phyloP scores from a whole-genome alignment of 1,284 basidiomycete species.

The Mrakiaceae sp. region DNA sequence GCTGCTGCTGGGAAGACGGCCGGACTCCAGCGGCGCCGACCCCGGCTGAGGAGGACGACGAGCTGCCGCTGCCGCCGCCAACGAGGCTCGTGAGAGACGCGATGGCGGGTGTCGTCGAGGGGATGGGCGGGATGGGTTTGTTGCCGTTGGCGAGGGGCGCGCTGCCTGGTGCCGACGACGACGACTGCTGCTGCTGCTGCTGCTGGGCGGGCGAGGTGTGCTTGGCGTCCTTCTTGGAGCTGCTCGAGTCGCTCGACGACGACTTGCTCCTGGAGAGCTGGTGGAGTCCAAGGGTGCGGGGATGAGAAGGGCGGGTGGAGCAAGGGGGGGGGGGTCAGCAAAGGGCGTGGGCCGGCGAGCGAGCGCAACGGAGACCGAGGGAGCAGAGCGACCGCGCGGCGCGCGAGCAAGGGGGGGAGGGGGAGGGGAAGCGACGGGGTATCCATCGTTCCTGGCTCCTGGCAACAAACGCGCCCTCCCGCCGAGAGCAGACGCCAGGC shows the following conservation, averaged over 20 bases:
- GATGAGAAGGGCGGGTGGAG: too few relatives aligned
- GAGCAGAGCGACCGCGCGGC: too few relatives aligned
- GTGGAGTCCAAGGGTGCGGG: too few relatives aligned
- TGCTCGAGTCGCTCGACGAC: slow-evolving; percentile 17
- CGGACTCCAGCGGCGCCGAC: not conserved
- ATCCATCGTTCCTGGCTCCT: too few relatives aligned
- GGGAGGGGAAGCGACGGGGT: too few relatives aligned
- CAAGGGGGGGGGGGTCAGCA: too few relatives aligned
- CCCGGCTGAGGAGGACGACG: not conserved
- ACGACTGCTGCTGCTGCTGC: slow-evolving; percentile 29
- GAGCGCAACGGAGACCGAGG: too few relatives aligned
- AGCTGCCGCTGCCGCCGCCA: not conserved
- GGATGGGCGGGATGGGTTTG: slow-evolving; percentile 14
- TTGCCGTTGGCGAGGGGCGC: slow-evolving; percentile 9
- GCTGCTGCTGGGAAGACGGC: not conserved
- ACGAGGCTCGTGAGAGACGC: slow-evolving; percentile 3
- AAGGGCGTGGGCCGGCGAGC: too few relatives aligned
- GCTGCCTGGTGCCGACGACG: not conserved
- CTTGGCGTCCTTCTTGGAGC: slow-evolving; percentile 16
- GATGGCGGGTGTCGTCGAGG: slow-evolving; percentile 6
- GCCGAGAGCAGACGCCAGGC: too few relatives aligned
- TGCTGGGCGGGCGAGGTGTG: slow-evolving; percentile 11
- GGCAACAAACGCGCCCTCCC: too few relatives aligned
- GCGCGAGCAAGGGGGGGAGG: too few relatives aligned
- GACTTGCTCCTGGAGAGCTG: slow-evolving; percentile 25